phyloP scores from a whole-genome alignment of 345 rosid genomes.

The Salix suchowensis region DNA sequence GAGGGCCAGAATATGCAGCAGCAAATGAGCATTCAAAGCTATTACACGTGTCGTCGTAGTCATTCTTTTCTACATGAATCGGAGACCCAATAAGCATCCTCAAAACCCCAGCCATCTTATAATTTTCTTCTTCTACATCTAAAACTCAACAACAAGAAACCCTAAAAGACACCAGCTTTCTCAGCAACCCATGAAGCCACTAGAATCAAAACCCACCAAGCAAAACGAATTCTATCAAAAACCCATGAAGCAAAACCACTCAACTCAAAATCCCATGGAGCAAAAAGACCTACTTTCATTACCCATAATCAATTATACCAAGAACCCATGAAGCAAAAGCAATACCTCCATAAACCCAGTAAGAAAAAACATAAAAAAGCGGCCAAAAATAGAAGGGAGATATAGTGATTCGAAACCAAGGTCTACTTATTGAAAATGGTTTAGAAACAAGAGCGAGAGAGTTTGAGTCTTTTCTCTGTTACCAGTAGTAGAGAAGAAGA shows the following conservation, averaged over 20 bases:
- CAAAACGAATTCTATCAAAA: neutral
- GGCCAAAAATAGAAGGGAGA: neutral
- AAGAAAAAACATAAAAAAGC: neutral
- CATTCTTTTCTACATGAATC: slow-evolving; percentile 30
- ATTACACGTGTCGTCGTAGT: slow-evolving; percentile 18
- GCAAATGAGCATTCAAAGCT: slow-evolving; percentile 69
- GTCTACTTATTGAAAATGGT: neutral
- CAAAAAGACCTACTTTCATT: neutral
- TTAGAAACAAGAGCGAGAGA: neutral
- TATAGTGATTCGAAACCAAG: neutral
- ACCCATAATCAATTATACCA: slow-evolving; percentile 2
- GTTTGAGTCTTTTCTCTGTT: neutral
- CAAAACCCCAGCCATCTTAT: slow-evolving; percentile 44
- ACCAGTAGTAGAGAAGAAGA: slow-evolving; percentile 8
- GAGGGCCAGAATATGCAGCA: slow-evolving; percentile 65
- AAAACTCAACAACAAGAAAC: neutral
- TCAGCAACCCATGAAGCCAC: neutral
- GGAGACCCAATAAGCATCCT: slow-evolving; percentile 46
- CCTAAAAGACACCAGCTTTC: neutral
- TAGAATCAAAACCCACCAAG: neutral
- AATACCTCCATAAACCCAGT: neutral
- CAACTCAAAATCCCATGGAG: neutral
- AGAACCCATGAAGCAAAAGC: slow-evolving; percentile 4
- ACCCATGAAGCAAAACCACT: slow-evolving; percentile 1
- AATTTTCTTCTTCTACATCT: neutral